Evolutionary conservation across 192 early-diverging fungal species (phyloP), one percentile per base, ranked within the genome.

Genomic region (Entomortierella parvispora): DNA sequence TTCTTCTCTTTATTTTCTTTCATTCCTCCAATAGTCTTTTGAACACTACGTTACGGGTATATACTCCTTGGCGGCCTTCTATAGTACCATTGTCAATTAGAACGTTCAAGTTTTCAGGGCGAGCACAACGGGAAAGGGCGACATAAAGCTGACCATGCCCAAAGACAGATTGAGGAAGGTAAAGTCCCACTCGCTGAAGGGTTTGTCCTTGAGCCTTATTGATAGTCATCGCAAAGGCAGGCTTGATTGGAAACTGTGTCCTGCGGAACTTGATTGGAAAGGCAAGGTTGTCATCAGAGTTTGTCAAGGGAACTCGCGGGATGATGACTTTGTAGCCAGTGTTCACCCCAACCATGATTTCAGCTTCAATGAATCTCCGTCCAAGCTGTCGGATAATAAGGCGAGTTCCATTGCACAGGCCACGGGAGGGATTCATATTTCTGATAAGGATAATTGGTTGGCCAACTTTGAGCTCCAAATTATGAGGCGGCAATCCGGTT

Each of bases 61-160:
- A 45, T 37, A 44, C 51, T 2, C 62, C 62, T 31, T 44, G 45
- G 25, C 40, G n/a, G 33, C 14, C 22, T 42, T 37, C 4, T 29
- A 52, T 23, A 2, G 11, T 23, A 11, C 15, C 14, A 42, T 65
- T 42, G 11, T 42, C 37, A 44, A 53, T 53, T 2, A 54, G 62
- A 17, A 65, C 22, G 15, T 42, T 62, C 29, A 64, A 20, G 17
- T 32, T 66, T 2, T 20, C 26, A 6, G 54, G 44, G 18, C 8
- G 12, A 14, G 54, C 48, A 14, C 54, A 66, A 7, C 65, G 59
- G 2, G 60, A 68, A 4, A 64, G 28, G 3, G 74, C 65, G 0
- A 78, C 66, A 37, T 78, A 49, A 0, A 78, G 26, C 23, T 78
- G 61, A 0, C 65, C 74, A 45, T 78, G 74, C 14, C 28, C 40